A percentile compares a stretch with the other conserved stretches of the same genome.
phyloP scores from a whole-genome alignment of 345 rosid species.

The Salix purpurea region DNA sequence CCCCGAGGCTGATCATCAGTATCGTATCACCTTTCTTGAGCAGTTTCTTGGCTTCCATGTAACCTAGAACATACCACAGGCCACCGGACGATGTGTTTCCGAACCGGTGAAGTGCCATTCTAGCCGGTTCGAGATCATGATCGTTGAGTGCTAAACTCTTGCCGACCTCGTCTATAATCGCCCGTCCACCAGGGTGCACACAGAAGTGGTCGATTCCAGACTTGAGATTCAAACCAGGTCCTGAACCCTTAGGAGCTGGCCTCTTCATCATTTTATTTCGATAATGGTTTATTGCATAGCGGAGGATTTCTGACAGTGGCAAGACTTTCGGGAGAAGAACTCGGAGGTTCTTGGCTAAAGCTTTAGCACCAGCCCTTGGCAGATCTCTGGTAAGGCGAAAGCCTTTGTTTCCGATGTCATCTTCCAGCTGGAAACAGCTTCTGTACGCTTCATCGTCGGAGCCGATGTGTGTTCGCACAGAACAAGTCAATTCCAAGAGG shows the following conservation, averaged over 20 bases:
- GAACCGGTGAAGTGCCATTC: conserved; percentile 36
- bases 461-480: conserved; percentile 36
- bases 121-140: conserved; percentile 26
- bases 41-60: conserved; percentile 36
- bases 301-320: conserved; percentile 36
- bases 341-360: conserved; percentile 20
- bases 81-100: conserved; percentile 29
- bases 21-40: conserved; percentile 24
- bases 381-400: conserved; percentile 21
- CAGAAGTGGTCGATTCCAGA: conserved; percentile 28
- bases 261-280: conserved; percentile 20
- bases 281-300: not conserved
- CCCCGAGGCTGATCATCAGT: conserved; percentile 30
- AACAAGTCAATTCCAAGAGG: conserved; percentile 17
- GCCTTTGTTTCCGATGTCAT: conserved; percentile 24
- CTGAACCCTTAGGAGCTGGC: conserved; percentile 22
- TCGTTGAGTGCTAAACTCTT: conserved; percentile 10
- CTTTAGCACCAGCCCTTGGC: conserved; percentile 16
- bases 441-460: conserved; percentile 19
- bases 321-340: conserved; percentile 30
- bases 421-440: conserved; percentile 25
- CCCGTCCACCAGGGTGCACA: conserved; percentile 30
- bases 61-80: conserved; percentile 31
- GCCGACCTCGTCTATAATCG: conserved; percentile 27
- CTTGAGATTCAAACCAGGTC: conserved; percentile 34